phyloP scores from a whole-genome alignment of 139 green algal genomes.

The Haematococcus lacustris region DNA sequence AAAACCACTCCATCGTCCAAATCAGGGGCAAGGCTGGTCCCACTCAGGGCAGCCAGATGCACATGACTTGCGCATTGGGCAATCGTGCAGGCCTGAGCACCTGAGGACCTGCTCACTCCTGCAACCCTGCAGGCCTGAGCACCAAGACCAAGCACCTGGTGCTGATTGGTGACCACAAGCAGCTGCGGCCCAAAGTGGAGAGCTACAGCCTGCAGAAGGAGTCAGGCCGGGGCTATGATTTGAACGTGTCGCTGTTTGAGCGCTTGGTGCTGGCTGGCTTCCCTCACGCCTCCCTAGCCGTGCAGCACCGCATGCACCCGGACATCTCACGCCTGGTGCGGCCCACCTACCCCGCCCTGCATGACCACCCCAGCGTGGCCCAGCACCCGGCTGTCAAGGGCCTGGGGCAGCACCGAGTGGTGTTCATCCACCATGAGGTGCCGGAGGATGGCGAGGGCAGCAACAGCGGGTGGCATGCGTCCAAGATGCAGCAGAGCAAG shows the following conservation, averaged over 20 bases:
- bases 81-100: no score
- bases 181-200: constrained; percentile 73
- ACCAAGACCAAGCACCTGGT: no score
- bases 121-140: no score
- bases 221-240: constrained; percentile 44
- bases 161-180: no score
- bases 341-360: constrained; percentile 31
- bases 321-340: constrained; percentile 27
- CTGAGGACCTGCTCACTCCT: no score
- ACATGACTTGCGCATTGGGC: no score
- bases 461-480: neutral
- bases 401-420: constrained; percentile 12
- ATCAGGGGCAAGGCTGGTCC: no score
- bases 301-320: constrained; percentile 72
- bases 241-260: constrained; percentile 79
- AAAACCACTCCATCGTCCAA: no score
- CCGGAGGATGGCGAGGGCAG: constrained; percentile 18
- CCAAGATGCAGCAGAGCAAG: constrained; percentile 12
- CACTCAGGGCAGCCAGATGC: no score
- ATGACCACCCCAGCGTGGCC: constrained; percentile 23
- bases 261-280: constrained; percentile 46
- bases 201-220: constrained; percentile 44
- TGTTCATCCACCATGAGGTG: constrained; percentile 42
- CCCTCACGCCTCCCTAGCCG: constrained; percentile 37
- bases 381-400: constrained; percentile 26